These are phyloP conservation scores for Piper longum DNA, from an alignment of 164 flowering plant species.

Conservation along the genomic window DNA sequence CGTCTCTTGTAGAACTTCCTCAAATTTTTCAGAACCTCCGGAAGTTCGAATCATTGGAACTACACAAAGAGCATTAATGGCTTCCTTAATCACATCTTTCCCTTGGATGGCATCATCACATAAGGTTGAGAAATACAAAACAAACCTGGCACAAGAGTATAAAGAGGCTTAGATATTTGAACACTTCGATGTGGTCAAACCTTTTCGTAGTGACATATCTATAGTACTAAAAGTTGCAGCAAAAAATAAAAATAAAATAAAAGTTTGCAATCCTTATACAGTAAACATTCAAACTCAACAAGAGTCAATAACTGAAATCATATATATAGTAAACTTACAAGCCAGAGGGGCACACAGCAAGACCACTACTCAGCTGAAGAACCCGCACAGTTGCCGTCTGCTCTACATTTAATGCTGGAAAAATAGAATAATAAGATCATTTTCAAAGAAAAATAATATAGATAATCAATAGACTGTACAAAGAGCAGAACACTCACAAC, in stretches of 20 bases:
- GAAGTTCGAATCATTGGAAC: conserved; percentile 16
- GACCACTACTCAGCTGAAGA: conserved; percentile 55
- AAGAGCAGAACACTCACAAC: conserved; percentile 37
- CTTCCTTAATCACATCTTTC: conserved; percentile 38
- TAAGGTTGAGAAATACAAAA: conserved; percentile 53
- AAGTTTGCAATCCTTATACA: too few species aligned
- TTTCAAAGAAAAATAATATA: not conserved
- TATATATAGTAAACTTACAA: conserved; percentile 38
- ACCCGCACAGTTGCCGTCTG: conserved; percentile 61
- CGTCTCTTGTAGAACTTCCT: conserved; percentile 12
- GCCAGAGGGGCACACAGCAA: conserved; percentile 66
- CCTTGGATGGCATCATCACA: conserved; percentile 56
- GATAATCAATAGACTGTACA: not conserved
- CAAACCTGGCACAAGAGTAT: conserved; percentile 42
- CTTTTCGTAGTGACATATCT: not conserved
- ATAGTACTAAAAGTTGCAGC: not conserved
- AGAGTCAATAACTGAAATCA: not conserved
- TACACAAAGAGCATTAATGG: conserved; percentile 36
- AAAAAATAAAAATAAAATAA: not conserved
- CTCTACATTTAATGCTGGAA: conserved; percentile 59
- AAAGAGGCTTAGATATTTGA: not conserved
- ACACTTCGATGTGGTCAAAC: too few species aligned
- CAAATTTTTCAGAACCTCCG: conserved; percentile 17
- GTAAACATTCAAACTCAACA: not conserved
- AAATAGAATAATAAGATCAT: not conserved